phyloP scores from a whole-genome alignment of 768 basidiomycete genomes.

The Suillus fuscotomentosus region DNA sequence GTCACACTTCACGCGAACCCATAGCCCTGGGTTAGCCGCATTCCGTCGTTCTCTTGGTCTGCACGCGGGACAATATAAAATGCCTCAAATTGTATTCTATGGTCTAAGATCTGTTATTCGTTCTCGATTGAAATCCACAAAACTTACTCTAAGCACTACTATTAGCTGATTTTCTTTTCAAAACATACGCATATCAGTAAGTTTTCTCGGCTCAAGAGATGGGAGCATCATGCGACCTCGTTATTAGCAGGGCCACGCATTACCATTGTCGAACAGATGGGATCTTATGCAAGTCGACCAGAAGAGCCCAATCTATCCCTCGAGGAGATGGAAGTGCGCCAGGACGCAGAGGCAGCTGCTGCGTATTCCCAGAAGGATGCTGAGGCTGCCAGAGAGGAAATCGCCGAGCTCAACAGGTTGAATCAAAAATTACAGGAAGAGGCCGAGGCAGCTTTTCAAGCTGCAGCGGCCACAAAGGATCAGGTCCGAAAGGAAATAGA shows the following conservation, averaged over 20 bases:
- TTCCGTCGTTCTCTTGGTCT: too few species aligned
- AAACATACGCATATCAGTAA: not conserved
- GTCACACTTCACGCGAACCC: too few species aligned
- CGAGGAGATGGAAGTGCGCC: conserved; percentile 1
- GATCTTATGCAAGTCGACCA: not conserved
- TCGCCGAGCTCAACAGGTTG: too few species aligned
- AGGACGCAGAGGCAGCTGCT: conserved; percentile 3
- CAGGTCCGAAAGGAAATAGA: not conserved
- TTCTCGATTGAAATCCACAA: too few species aligned
- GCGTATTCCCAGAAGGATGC: not conserved
- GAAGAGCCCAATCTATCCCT: conserved; percentile 1
- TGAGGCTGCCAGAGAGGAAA: too few species aligned
- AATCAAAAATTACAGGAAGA: not conserved
- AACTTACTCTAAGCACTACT: too few species aligned
- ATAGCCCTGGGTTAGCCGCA: too few species aligned
- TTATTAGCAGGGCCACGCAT: not conserved
- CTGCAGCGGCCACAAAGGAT: not conserved
- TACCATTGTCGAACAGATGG: not conserved
- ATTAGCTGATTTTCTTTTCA: too few species aligned
- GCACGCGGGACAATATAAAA: too few species aligned
- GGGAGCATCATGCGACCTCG: not conserved
- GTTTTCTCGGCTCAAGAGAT: not conserved
- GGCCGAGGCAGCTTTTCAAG: too few species aligned
- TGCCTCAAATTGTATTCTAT: too few species aligned
- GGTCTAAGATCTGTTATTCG: too few species aligned